phyloP scores from a whole-genome alignment of 441 rosid genomes.

The Populus tomentosa region DNA sequence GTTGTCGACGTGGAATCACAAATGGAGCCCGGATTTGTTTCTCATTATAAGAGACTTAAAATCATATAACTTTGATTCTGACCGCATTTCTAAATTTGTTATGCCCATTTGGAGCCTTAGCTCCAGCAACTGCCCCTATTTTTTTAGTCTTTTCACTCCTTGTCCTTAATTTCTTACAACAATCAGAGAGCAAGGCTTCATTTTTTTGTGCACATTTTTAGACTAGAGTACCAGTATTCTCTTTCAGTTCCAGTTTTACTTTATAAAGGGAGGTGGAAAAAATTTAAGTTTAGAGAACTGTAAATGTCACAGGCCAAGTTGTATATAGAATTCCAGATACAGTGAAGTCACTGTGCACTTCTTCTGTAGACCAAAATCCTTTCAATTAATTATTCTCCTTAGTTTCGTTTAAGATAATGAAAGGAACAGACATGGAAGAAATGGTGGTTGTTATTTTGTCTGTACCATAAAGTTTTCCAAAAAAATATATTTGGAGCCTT shows the following conservation, averaged over 20 bases:
- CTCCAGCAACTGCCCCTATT: neutral
- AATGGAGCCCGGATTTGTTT: neutral
- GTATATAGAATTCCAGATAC: neutral
- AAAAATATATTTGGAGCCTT: conserved; percentile 17
- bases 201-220: neutral
- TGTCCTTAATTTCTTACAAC: neutral
- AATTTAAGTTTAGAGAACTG: neutral
- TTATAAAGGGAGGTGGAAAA: neutral
- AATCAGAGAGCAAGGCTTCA: neutral
- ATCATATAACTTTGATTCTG: neutral
- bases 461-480: conserved; percentile 12
- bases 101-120: neutral
- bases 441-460: conserved; percentile 15
- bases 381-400: conserved; percentile 1
- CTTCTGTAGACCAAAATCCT: neutral
- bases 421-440: conserved; percentile 11
- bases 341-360: neutral
- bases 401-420: conserved; percentile 9
- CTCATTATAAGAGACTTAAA: neutral
- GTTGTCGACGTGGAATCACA: neutral
- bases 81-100: conserved; percentile 1
- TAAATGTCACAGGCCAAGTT: neutral
- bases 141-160: neutral
- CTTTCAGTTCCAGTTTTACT: neutral
- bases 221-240: neutral